A percentile compares a stretch with the other conserved stretches of the same genome.
These are phyloP conservation scores for Rhodocollybia butyracea DNA, from an alignment of 768 basidiomycete genomes.

Conservation along the genomic window DNA sequence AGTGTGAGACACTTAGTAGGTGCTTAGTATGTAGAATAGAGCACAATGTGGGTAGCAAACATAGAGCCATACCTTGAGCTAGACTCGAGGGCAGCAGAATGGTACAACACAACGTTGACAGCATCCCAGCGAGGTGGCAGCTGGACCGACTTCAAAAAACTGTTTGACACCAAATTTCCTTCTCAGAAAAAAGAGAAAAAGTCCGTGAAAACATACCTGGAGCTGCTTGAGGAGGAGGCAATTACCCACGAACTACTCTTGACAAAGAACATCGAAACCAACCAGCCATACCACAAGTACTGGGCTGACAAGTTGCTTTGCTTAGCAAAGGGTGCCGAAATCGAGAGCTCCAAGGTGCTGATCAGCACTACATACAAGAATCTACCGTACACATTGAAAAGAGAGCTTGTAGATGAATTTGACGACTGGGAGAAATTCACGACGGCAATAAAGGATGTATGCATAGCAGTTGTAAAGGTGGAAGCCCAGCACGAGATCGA, in stretches of 20 bases:
- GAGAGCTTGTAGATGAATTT: not conserved
- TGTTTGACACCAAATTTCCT: too few species aligned
- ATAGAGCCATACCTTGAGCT: too few species aligned
- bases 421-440: not conserved
- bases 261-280: not conserved
- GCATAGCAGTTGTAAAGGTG: not conserved
- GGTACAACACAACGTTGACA: too few species aligned
- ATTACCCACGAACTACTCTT: not conserved
- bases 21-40: too few species aligned
- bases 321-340: not conserved
- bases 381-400: not conserved
- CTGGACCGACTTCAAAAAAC: too few species aligned
- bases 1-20: too few species aligned
- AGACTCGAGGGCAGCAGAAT: too few species aligned
- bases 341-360: not conserved
- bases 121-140: too few species aligned
- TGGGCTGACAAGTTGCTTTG: not conserved
- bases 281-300: not conserved
- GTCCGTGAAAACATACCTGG: not conserved
- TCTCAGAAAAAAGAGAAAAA: slow-evolving; percentile 1
- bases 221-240: not conserved
- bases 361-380: not conserved
- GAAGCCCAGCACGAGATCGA: not conserved
- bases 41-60: too few species aligned
- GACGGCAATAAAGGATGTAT: not conserved